Evolutionary conservation across 164 flowering plant species (phyloP).

Genomic region (Tetracentron sinense): DNA sequence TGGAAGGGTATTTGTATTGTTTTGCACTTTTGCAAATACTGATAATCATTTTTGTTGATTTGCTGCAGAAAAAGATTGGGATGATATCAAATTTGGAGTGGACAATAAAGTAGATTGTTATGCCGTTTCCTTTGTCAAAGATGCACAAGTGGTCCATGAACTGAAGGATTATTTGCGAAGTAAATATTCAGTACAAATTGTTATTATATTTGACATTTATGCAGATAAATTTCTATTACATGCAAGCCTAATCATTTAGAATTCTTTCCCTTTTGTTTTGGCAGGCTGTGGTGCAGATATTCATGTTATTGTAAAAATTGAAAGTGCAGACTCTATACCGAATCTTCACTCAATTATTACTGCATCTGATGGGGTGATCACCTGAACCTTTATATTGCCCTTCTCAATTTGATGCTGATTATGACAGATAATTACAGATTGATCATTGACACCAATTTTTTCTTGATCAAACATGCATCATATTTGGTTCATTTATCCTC

Average conservation of each 20-base stretch:
- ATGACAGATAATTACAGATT: not conserved
- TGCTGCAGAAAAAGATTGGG: slow-evolving; percentile 86
- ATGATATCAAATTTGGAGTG: slow-evolving; percentile 94
- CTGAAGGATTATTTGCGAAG: slow-evolving; percentile 81
- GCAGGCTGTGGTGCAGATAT: slow-evolving; percentile 81
- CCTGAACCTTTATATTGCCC: slow-evolving; percentile 9
- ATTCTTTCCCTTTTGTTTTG: slow-evolving; percentile 11
- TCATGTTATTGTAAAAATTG: slow-evolving; percentile 78
- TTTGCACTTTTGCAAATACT: slow-evolving; percentile 5
- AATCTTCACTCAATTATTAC: slow-evolving; percentile 83
- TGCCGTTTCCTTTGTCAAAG: slow-evolving; percentile 97
- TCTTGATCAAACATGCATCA: not conserved
- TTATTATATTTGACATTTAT: not conserved
- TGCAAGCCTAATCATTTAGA: not conserved
- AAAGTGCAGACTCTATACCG: slow-evolving; percentile 93
- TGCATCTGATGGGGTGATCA: slow-evolving; percentile 88
- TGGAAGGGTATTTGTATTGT: too few species aligned
- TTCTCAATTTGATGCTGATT: not conserved
- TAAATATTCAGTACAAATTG: slow-evolving; percentile 20
- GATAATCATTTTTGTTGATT: slow-evolving; percentile 11
- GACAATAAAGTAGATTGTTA: slow-evolving; percentile 90
- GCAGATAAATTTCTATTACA: not conserved
- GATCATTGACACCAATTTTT: not conserved
- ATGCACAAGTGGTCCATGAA: slow-evolving; percentile 86
- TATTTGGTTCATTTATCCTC: not conserved